Conservation (phyloP, 2,329 filamentous ascomycete genomes). For the Lecanosticta acicola region DNA sequence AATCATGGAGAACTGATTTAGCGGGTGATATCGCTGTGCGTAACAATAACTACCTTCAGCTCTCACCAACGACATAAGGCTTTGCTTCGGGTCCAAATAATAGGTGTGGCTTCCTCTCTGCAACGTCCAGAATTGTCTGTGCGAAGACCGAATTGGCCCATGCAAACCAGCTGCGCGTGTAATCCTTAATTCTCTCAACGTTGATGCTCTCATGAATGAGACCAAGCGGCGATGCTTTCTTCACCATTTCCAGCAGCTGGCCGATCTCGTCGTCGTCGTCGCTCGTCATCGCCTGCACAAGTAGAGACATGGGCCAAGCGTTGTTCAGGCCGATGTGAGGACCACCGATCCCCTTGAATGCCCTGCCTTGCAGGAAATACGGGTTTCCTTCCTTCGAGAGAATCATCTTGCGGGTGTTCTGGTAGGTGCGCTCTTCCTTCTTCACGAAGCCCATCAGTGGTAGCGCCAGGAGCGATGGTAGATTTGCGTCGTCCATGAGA, state of each 20-base stretch:
- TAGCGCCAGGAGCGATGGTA: conserved; percentile 72
- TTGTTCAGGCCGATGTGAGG: conserved; percentile 76
- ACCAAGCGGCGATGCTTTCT: conserved; percentile 68
- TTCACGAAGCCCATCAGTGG: conserved; percentile 72
- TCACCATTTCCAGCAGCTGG: conserved; percentile 65
- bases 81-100: conserved; percentile 64
- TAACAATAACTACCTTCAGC: too few relatives aligned
- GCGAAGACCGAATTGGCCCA: conserved; percentile 98
- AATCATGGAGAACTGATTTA: too few relatives aligned
- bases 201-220: conserved; percentile 89
- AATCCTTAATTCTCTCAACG: conserved; percentile 63
- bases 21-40: too few relatives aligned
- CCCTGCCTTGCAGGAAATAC: conserved; percentile 72
- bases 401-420: conserved; percentile 82
- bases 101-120: conserved; percentile 79
- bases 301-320: conserved; percentile 93
- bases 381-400: conserved; percentile 73
- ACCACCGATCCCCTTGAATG: conserved; percentile 84
- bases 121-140: conserved; percentile 82
- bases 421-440: conserved; percentile 63
- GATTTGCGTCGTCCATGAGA: conserved; percentile 85
- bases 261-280: conserved; percentile 77
- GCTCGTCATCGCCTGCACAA: conserved; percentile 86
- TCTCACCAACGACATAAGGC: conserved; percentile 46
- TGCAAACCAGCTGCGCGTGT: conserved; percentile 91